These are phyloP conservation scores for Pseudisothecium myosuroides DNA, from an alignment of 225 moss, liverwort and hornwort species.

Conservation along the genomic window DNA sequence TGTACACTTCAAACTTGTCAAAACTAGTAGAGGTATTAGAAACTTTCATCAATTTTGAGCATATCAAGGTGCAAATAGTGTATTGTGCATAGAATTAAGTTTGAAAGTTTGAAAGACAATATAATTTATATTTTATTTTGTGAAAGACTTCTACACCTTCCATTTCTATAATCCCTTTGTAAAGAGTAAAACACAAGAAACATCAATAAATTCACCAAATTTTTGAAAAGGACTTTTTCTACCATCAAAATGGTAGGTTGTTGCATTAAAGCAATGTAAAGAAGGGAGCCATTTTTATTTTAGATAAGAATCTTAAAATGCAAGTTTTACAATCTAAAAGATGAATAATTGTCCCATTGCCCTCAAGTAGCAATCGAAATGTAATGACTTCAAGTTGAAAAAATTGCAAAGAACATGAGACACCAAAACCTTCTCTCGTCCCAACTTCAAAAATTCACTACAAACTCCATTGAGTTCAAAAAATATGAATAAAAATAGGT, in stretches of 20 bases:
- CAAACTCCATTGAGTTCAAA: accelerated
- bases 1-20: not conserved
- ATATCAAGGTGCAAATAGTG: accelerated
- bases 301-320: not conserved
- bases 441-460: not conserved
- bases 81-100: not conserved
- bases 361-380: not conserved
- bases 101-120: not conserved
- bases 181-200: too few species aligned
- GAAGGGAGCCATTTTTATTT: not conserved
- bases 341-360: not conserved
- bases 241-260: not conserved
- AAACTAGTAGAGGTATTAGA: accelerated
- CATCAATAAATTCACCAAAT: not conserved
- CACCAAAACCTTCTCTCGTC: not conserved
- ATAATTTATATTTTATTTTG: too few species aligned
- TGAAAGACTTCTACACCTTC: not conserved
- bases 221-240: accelerated
- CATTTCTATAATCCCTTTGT: accelerated
- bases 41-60: accelerated
- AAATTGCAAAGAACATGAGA: not conserved
- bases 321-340: accelerated
- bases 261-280: too few species aligned
- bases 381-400: not conserved
- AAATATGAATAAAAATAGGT: not conserved